These are phyloP conservation scores for Clonostachys rhizophaga DNA, from an alignment of 2,329 filamentous ascomycete genomes.

Conservation along the genomic window DNA sequence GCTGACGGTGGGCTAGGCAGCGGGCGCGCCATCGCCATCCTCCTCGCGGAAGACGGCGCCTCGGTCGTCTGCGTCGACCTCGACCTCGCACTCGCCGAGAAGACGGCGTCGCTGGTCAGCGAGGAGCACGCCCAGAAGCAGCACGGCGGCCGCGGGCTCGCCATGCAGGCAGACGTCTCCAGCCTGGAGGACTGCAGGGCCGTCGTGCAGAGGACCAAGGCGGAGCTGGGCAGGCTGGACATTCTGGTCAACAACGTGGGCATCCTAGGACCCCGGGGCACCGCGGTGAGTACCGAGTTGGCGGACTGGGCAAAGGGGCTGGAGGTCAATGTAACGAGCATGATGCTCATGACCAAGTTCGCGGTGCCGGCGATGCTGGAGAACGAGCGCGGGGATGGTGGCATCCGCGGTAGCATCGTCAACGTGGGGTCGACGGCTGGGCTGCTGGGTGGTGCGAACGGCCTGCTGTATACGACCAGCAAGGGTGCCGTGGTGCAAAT, in stretches of 20 bases:
- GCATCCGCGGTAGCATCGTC: conserved; percentile 42
- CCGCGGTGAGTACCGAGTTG: conserved; percentile 56
- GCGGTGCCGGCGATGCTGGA: conserved; percentile 54
- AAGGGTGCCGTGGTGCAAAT: conserved; percentile 46
- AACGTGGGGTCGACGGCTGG: conserved; percentile 62
- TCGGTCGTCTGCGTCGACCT: conserved; percentile 55
- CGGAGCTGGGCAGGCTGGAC: conserved; percentile 50
- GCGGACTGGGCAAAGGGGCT: conserved; percentile 50
- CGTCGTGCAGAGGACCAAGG: conserved; percentile 31
- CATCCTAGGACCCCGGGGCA: conserved; percentile 52
- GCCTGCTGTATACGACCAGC: conserved; percentile 38
- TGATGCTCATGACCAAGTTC: conserved; percentile 61
- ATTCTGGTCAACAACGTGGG: conserved; percentile 65
- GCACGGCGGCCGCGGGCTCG: conserved; percentile 29
- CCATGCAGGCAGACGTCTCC: conserved; percentile 50
- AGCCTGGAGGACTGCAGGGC: conserved; percentile 41
- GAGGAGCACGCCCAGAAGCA: conserved; percentile 4
- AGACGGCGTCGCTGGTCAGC: conserved; percentile 48
- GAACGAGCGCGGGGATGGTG: conserved; percentile 27
- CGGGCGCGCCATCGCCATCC: conserved; percentile 50
- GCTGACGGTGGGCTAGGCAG: conserved; percentile 55
- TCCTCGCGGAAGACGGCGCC: conserved; percentile 55
- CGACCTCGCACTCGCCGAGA: conserved; percentile 39
- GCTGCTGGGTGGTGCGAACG: conserved; percentile 36
- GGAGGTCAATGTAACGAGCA: conserved; percentile 58